phyloP scores from a whole-genome alignment of 2,329 filamentous ascomycete species.

The Leptographium lundbergii region DNA sequence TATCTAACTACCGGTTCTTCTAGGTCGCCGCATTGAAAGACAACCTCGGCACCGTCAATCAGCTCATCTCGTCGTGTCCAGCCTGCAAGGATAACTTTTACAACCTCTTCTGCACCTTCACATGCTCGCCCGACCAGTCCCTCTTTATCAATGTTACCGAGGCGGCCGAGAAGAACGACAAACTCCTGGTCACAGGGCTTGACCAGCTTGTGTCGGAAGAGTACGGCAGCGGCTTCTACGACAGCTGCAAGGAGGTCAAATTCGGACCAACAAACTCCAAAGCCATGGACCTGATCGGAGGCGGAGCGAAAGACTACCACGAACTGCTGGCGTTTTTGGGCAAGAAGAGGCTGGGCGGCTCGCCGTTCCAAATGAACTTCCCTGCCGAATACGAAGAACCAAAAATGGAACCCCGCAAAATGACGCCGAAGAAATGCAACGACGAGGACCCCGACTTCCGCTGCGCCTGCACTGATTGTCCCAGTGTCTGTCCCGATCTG shows the following conservation, averaged over 20 bases:
- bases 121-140: slow-evolving; percentile 93
- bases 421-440: slow-evolving; percentile 76
- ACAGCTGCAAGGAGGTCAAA: slow-evolving; percentile 98
- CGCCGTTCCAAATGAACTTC: slow-evolving; percentile 97
- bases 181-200: slow-evolving; percentile 67
- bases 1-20: background rate
- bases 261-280: slow-evolving; percentile 88
- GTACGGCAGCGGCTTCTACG: slow-evolving; percentile 80
- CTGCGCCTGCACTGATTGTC: slow-evolving; percentile 91
- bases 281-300: slow-evolving; percentile 92
- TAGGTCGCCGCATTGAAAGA: slow-evolving; percentile 68
- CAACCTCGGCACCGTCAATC: slow-evolving; percentile 76
- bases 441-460: slow-evolving; percentile 74
- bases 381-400: slow-evolving; percentile 49
- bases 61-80: slow-evolving; percentile 84
- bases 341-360: slow-evolving; percentile 80
- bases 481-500: slow-evolving; percentile 69
- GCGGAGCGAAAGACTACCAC: slow-evolving; percentile 81
- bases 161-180: slow-evolving; percentile 47
- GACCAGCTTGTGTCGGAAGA: slow-evolving; percentile 78
- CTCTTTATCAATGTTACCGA: slow-evolving; percentile 87
- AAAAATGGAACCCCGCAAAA: slow-evolving; percentile 58
- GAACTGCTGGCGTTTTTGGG: slow-evolving; percentile 85
- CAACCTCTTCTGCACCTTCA: slow-evolving; percentile 96
- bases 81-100: slow-evolving; percentile 98